Conservation (phyloP, 306 rosid species). For the Comarum palustre region DNA sequence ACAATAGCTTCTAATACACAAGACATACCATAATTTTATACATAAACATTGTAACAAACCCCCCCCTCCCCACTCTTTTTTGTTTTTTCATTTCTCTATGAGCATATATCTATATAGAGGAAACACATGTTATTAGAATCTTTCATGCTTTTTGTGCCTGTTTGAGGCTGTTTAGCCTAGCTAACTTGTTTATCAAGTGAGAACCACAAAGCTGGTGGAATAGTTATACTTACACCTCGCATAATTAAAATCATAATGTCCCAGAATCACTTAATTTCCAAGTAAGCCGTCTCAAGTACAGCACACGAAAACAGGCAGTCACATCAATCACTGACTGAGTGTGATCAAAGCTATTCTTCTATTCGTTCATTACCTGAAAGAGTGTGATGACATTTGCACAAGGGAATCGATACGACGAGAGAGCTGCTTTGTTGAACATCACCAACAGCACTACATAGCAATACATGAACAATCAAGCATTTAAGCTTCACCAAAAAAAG, state of each 20-base stretch:
- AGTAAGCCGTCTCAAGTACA: not conserved
- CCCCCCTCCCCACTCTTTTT: not conserved
- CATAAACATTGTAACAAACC: not conserved
- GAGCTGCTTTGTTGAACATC: conserved; percentile 92
- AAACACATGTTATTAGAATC: not conserved
- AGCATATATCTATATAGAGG: not conserved
- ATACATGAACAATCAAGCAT: conserved; percentile 3
- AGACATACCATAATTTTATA: conserved; percentile 8
- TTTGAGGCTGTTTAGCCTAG: not conserved
- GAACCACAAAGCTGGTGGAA: not conserved
- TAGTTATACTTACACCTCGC: not conserved
- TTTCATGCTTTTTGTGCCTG: not conserved
- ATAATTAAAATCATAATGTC: not conserved
- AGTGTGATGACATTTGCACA: conserved; percentile 87
- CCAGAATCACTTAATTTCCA: not conserved
- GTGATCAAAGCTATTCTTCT: not conserved
- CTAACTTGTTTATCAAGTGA: not conserved
- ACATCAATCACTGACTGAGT: not conserved
- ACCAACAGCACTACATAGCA: conserved; percentile 69
- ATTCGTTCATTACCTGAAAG: conserved; percentile 58
- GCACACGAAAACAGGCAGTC: not conserved
- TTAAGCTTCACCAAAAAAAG: not conserved
- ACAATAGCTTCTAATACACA: conserved; percentile 6
- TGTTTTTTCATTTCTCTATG: not conserved
- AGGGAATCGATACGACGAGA: conserved; percentile 78